Base-by-base conservation (phyloP, 495 filamentous ascomycete species). In the Tuber microsphaerosporum region DNA sequence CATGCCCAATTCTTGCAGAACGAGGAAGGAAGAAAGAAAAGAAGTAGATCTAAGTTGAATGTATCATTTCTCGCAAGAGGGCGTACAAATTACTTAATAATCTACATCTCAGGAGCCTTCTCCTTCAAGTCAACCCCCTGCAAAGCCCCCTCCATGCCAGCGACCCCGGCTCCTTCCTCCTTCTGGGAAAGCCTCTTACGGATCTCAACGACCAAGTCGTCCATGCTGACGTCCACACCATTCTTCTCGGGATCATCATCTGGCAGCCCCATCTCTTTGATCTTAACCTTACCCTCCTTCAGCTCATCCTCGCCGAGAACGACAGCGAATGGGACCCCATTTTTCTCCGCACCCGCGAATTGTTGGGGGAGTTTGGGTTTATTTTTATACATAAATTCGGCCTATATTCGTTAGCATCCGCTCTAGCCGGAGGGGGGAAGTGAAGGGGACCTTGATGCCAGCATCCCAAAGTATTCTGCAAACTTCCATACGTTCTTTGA, bases 181-280 rank as follows among this genome's bases (percentile, higher is more conserved):
- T 79, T 75, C 39, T 75, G 39, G 19, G 70, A 39, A 72, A 91
- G 73, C 76, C 85, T 84, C 79, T 79, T 83, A 79, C 82, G 83
- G 9, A 95, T 86, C 84, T 96, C 92, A 19, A 84, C 69, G 12
- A 91, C 87, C 73, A 95, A 79, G 69, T 90, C 86, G 43, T 81
- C 83, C 48, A 89, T 84, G 43, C 88, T 86, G 16, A 97, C 89
- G 77, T 93, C 83, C 45, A 93, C 89, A 71, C 92, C 93, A 44
- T 94, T 91, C 86, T 97, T 97, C 81, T 97, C 92, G 0, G 92
- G 89, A 86, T 96, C 91, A 48, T 89, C 92, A 43, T 93, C 90
- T 2, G 86, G 86, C 71, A 94, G 86, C 69, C 92, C 92, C 86
- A 95, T 89, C 84, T 94, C 90, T 87, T 97, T 97, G 78, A 96